Evolutionary conservation across 2,329 filamentous ascomycete genomes (phyloP).

Genomic region (Epichloe sp.): DNA sequence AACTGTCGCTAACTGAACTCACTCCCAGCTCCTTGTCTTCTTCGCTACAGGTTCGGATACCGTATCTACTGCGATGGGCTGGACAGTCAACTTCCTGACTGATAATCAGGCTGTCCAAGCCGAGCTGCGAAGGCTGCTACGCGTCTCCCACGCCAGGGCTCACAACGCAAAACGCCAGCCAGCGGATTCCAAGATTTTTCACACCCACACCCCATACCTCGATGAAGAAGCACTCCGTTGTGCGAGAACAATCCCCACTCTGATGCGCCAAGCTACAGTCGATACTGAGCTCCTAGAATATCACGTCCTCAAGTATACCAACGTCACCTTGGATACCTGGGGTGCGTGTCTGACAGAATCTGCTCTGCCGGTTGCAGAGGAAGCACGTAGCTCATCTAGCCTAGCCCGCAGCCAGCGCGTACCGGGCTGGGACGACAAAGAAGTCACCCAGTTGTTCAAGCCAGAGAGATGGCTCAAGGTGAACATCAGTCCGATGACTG

Average conservation of each 20-base stretch:
- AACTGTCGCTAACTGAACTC: not conserved
- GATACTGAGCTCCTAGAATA: slow-evolving; percentile 22
- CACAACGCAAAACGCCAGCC: slow-evolving; percentile 10
- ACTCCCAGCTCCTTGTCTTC: too few relatives aligned
- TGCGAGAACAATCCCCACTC: slow-evolving; percentile 13
- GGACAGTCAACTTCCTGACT: slow-evolving; percentile 3
- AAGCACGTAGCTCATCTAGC: slow-evolving; percentile 11
- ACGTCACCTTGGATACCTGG: slow-evolving; percentile 13
- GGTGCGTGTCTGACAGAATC: slow-evolving; percentile 11
- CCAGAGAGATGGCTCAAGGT: slow-evolving; percentile 24
- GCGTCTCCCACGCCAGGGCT: slow-evolving; percentile 10
- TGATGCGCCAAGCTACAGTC: slow-evolving; percentile 15
- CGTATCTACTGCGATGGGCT: not conserved
- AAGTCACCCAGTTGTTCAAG: slow-evolving; percentile 16
- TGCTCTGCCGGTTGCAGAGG: not conserved
- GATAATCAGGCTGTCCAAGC: slow-evolving; percentile 3
- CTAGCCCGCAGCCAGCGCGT: slow-evolving; percentile 7
- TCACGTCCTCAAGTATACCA: slow-evolving; percentile 21
- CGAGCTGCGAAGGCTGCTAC: slow-evolving; percentile 10
- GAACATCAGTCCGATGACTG: not conserved
- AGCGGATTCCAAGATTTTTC: slow-evolving; percentile 15
- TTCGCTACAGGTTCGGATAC: slow-evolving; percentile 13
- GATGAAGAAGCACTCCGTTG: slow-evolving; percentile 25
- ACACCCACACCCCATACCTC: slow-evolving; percentile 16
- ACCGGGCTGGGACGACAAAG: slow-evolving; percentile 15